phyloP scores from a whole-genome alignment of 441 rosid genomes.

The Cnidoscolus chayamansa region DNA sequence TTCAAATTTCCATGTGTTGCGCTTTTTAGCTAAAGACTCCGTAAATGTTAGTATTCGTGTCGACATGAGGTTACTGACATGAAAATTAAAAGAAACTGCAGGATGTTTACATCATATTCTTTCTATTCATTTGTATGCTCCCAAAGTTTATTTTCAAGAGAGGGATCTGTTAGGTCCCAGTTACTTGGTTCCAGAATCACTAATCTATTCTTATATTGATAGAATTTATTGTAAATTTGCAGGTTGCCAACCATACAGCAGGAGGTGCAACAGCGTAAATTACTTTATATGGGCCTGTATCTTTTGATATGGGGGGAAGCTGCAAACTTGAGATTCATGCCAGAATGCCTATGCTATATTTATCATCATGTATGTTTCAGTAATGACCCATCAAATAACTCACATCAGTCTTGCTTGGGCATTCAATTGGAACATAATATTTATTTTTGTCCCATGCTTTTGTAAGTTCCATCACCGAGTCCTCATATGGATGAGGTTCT shows the following conservation, averaged over 20 bases:
- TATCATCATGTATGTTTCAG: constrained; percentile 83
- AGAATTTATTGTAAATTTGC: constrained; percentile 23
- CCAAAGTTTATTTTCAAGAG: not conserved
- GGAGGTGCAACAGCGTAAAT: constrained; percentile 96
- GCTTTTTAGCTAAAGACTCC: not conserved
- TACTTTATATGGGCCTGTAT: constrained; percentile 92
- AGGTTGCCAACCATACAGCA: constrained; percentile 99
- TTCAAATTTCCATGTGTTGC: not conserved
- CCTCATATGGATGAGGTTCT: not conserved
- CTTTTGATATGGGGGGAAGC: constrained; percentile 99
- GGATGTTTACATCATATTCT: not conserved
- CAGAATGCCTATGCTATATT: constrained; percentile 96
- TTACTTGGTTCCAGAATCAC: too few species aligned
- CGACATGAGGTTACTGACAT: too few species aligned
- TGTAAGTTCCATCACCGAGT: not conserved
- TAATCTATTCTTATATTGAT: too few species aligned
- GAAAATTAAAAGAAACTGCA: not conserved
- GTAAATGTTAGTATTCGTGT: not conserved
- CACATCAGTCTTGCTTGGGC: constrained; percentile 8
- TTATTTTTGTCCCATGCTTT: not conserved
- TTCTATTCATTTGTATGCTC: not conserved
- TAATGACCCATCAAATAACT: constrained; percentile 10
- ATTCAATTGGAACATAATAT: not conserved
- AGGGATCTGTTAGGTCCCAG: not conserved
- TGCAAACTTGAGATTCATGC: constrained; percentile 98